Conservation (phyloP, 2,329 filamentous ascomycete genomes). For the Berkeleyomyces rouxiae region DNA sequence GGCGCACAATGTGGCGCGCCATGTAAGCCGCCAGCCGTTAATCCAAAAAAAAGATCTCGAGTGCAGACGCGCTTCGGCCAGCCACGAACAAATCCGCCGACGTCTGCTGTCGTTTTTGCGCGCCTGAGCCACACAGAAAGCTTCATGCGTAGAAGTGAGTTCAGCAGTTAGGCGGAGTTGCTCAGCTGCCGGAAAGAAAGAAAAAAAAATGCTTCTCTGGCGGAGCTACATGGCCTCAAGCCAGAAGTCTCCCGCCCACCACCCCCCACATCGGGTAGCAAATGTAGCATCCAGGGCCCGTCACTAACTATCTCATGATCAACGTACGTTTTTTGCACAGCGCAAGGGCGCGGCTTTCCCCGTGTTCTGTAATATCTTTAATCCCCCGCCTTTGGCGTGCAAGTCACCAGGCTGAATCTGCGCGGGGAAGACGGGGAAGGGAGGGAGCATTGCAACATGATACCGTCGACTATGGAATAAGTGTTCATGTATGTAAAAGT, state of each 20-base stretch:
- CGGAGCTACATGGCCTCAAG: no score
- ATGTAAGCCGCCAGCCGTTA: not conserved
- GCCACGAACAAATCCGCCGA: no score
- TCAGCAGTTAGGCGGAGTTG: no score
- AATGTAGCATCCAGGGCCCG: no score
- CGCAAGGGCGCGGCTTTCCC: not conserved
- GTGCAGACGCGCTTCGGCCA: no score
- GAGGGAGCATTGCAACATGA: not conserved
- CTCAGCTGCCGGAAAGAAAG: no score
- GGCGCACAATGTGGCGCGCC: not conserved
- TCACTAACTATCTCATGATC: conserved; percentile 3
- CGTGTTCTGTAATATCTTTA: not conserved
- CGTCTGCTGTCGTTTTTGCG: no score
- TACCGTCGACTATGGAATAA: not conserved
- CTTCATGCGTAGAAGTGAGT: no score
- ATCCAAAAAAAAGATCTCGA: no score
- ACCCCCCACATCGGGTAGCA: not conserved
- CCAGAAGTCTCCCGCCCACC: no score
- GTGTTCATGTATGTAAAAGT: not conserved
- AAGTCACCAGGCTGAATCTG: not conserved
- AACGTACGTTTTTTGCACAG: conserved; percentile 4
- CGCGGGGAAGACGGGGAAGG: not conserved
- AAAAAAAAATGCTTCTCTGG: no score
- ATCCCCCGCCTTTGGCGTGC: not conserved
- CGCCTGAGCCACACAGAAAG: no score